Percentiles rank a stretch among this genome's conserved stretches.
Evolutionary conservation across 768 basidiomycete genomes (phyloP).

Genomic region (Leccinellum luteum): DNA sequence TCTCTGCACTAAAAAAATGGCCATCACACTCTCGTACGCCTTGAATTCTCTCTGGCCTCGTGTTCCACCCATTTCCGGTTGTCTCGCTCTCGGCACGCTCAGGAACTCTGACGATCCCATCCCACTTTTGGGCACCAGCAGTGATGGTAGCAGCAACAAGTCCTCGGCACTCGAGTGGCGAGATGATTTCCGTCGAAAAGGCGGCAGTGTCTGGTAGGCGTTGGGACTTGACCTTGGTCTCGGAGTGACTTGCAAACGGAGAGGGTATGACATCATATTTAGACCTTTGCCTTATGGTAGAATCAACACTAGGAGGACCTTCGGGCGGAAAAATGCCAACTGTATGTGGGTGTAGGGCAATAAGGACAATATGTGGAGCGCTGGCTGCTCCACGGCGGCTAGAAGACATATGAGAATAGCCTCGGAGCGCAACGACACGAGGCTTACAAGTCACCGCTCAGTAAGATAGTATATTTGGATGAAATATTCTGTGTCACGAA

Average conservation of each 20-base stretch:
- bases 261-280: constrained; percentile 14
- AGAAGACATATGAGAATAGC: neutral
- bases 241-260: constrained; percentile 13
- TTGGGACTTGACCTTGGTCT: constrained; percentile 8
- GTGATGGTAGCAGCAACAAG: constrained; percentile 41
- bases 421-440: neutral
- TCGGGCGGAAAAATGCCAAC: constrained; percentile 13
- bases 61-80: constrained; percentile 27
- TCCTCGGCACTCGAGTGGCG: constrained; percentile 42
- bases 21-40: constrained; percentile 32
- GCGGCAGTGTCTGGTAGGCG: constrained; percentile 12
- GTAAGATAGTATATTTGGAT: constrained; percentile 44
- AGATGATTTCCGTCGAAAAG: constrained; percentile 40
- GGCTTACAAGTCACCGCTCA: constrained; percentile 60
- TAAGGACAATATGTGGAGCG: constrained; percentile 14
- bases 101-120: constrained; percentile 52
- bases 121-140: constrained; percentile 40
- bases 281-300: constrained; percentile 9
- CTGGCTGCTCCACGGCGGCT: constrained; percentile 44
- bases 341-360: constrained; percentile 17
- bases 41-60: constrained; percentile 22
- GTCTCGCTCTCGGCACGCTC: constrained; percentile 16
- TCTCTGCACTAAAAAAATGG: constrained; percentile 36
- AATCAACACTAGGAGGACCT: constrained; percentile 13
- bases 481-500: constrained; percentile 48